Evolutionary conservation across 2,329 filamentous ascomycete genomes (phyloP).

Genomic region (Cadophora sp.): DNA sequence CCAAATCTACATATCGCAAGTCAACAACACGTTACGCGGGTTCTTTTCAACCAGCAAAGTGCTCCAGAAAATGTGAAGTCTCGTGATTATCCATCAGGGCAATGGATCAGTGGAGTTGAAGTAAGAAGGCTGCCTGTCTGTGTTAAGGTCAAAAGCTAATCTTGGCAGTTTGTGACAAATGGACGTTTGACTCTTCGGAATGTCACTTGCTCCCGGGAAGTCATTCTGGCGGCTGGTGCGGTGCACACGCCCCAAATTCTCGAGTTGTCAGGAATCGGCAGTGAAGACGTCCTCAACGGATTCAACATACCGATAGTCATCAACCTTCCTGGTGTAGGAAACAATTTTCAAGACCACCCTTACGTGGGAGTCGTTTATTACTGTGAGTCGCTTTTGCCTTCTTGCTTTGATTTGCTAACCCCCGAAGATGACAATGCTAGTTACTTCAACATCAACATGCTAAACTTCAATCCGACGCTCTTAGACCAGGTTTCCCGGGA

Average conservation of each 20-base stretch:
- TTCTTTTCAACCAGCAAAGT: constrained; percentile 44
- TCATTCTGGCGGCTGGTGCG: constrained; percentile 55
- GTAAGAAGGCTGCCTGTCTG: constrained; percentile 37
- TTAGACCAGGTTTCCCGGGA: constrained; percentile 33
- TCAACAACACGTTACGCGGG: constrained; percentile 46
- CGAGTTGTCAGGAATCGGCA: constrained; percentile 54
- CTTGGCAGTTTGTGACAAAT: constrained; percentile 34
- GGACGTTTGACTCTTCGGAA: constrained; percentile 32
- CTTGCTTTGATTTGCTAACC: constrained; percentile 24
- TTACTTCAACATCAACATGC: constrained; percentile 35
- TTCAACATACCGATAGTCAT: constrained; percentile 57
- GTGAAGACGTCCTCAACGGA: constrained; percentile 46
- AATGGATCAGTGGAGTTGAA: constrained; percentile 48
- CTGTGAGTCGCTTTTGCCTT: constrained; percentile 26
- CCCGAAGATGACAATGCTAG: constrained; percentile 33
- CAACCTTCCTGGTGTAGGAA: constrained; percentile 67
- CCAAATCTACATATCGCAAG: constrained; percentile 44
- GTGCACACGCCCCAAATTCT: constrained; percentile 56
- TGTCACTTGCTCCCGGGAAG: constrained; percentile 55
- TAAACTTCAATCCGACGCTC: constrained; percentile 31
- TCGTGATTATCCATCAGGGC: constrained; percentile 25
- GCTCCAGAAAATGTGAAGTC: constrained; percentile 21
- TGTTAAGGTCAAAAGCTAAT: constrained; percentile 13
- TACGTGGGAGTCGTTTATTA: constrained; percentile 39
- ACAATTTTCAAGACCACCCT: constrained; percentile 63